phyloP scores from a whole-genome alignment of 2,329 filamentous ascomycete species.

The Cladosporium sp. region DNA sequence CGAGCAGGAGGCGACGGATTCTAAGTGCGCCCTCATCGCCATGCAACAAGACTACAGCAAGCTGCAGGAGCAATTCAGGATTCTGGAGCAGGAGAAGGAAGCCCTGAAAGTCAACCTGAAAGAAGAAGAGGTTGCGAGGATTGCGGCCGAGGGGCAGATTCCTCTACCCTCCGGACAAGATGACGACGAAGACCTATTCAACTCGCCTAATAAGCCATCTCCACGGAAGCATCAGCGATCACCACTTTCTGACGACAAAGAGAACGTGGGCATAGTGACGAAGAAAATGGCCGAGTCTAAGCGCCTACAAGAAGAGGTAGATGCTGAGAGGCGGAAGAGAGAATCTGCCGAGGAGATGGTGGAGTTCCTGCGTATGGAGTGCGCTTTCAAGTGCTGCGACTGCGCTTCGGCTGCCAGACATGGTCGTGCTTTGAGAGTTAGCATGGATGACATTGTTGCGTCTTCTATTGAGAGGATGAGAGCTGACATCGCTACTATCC shows the following conservation, averaged over 20 bases:
- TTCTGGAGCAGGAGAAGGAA: conserved; percentile 70
- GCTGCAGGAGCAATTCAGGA: conserved; percentile 57
- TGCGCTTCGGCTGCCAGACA: conserved; percentile 33
- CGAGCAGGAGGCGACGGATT: conserved; percentile 65
- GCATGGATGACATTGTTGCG: conserved; percentile 25
- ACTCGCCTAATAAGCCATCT: conserved; percentile 52
- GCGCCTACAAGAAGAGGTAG: conserved; percentile 48
- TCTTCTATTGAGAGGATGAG: conserved; percentile 22
- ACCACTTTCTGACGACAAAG: conserved; percentile 45
- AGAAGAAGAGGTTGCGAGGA: conserved; percentile 67
- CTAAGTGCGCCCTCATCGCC: conserved; percentile 60
- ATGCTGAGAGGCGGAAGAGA: conserved; percentile 53
- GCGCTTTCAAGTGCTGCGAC: conserved; percentile 61
- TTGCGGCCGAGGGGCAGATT: conserved; percentile 66
- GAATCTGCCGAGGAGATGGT: conserved; percentile 67
- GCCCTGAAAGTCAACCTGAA: conserved; percentile 66
- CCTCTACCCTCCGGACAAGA: conserved; percentile 53
- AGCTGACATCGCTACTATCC: conserved; percentile 49
- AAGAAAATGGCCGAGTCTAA: conserved; percentile 44
- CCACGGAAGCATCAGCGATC: conserved; percentile 41
- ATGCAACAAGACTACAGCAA: conserved; percentile 64
- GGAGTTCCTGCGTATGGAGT: conserved; percentile 72
- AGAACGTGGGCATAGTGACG: conserved; percentile 36
- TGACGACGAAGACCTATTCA: conserved; percentile 57
- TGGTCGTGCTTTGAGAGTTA: conserved; percentile 3